Conservation (phyloP, 73 alveolate genomes). For the Halteria grandinella region DNA sequence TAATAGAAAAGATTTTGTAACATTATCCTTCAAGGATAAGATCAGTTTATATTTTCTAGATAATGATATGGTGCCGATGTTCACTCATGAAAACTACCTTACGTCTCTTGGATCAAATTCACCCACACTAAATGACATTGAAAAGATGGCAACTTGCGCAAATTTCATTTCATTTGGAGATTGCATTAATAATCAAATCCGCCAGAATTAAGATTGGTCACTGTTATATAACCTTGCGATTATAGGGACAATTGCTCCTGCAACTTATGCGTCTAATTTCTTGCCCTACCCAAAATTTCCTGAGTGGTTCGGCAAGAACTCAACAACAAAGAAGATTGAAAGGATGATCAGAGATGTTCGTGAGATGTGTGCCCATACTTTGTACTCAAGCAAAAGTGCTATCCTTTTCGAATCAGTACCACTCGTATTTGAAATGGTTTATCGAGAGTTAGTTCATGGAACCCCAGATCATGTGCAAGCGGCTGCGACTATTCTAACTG, state of each 20-base stretch:
- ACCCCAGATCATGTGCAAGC: neutral
- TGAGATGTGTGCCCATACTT: conserved; percentile 67
- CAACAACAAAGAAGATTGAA: conserved; percentile 71
- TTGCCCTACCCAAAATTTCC: conserved; percentile 87
- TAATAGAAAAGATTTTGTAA: conserved; percentile 64
- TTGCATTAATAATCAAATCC: conserved; percentile 70
- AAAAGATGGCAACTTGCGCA: conserved; percentile 81
- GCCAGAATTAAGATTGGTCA: conserved; percentile 88
- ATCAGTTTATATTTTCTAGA: conserved; percentile 91
- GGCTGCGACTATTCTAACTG: conserved; percentile 52
- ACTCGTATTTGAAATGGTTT: conserved; percentile 57
- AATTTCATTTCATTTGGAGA: conserved; percentile 94
- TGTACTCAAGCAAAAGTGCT: conserved; percentile 31
- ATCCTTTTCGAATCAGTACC: conserved; percentile 76
- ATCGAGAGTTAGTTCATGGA: no score
- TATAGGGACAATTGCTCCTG: conserved; percentile 82
- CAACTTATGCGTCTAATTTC: conserved; percentile 62
- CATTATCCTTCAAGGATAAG: conserved; percentile 76
- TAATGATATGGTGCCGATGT: conserved; percentile 88
- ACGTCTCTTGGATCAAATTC: conserved; percentile 54
- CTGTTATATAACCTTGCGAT: conserved; percentile 89
- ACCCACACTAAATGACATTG: conserved; percentile 50
- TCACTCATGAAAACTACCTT: conserved; percentile 90
- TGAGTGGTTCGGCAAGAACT: conserved; percentile 86
- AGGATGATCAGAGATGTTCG: conserved; percentile 82